phyloP scores from a whole-genome alignment of 2,329 filamentous ascomycete genomes.

The Thielaviopsis euricoi region DNA sequence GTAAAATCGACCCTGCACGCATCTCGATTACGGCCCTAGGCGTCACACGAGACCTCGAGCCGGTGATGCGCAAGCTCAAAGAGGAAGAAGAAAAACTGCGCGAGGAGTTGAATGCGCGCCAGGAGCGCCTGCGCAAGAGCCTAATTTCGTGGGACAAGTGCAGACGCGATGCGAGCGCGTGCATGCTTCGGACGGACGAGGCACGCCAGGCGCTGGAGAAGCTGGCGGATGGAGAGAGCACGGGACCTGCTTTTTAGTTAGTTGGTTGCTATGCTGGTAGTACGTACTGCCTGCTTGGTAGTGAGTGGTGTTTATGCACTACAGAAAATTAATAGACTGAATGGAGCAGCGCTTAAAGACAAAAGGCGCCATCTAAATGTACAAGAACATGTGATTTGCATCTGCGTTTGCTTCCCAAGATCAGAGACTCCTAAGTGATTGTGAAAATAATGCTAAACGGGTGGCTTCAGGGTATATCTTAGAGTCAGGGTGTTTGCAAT shows the following conservation, averaged over 20 bases:
- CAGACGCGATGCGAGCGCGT: constrained; percentile 35
- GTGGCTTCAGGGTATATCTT: background rate
- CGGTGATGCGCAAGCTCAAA: constrained; percentile 35
- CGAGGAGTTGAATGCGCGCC: constrained; percentile 33
- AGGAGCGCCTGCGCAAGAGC: constrained; percentile 37
- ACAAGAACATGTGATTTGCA: constrained; percentile 6
- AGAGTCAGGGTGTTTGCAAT: background rate
- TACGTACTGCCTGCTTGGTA: too few species aligned
- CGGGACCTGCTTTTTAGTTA: constrained; percentile 36
- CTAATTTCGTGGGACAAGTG: constrained; percentile 37
- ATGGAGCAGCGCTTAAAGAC: background rate
- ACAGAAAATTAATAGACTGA: background rate
- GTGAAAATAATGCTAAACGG: too few species aligned
- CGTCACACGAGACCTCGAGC: constrained; percentile 35
- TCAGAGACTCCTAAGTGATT: too few species aligned
- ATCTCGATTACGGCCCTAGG: constrained; percentile 26
- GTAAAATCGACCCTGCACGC: constrained; percentile 33
- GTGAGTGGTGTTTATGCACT: too few species aligned
- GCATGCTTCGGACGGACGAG: constrained; percentile 38
- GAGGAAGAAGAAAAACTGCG: constrained; percentile 43
- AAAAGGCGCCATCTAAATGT: background rate
- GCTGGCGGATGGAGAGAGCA: constrained; percentile 34
- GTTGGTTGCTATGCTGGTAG: background rate
- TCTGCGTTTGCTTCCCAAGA: too few species aligned
- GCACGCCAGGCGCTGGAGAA: constrained; percentile 41